Evolutionary conservation across 768 basidiomycete species (phyloP), one percentile per base, ranked within the genome.

Genomic region (Lactifluus echinatus): DNA sequence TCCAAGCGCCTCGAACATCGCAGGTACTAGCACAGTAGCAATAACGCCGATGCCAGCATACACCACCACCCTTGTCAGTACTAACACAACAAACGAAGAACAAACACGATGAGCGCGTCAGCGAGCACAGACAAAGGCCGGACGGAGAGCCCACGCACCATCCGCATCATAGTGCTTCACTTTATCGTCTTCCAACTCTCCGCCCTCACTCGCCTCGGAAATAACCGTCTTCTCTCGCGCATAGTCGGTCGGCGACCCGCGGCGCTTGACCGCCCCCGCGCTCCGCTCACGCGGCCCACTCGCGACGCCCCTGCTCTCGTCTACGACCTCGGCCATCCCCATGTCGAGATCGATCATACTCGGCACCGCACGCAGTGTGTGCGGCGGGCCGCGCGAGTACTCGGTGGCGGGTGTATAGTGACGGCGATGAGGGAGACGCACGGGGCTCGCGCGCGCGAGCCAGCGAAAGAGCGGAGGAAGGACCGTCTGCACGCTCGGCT

Each of bases 351-450:
- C 89, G 59, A 96, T 87, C 50, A 94, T 82, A 68, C 84, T 87
- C 8, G 93, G 93, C 63, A 95, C 83, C 0, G 90, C 78, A 53
- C 80, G 81, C 45, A 93, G 70, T 1, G 70, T 75, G 59, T 84
- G 81, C 33, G 79, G 72, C 0, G 86, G 86, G 1, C 89, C 81
- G 26, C 70, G 76, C 29, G 76, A 78, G 69, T 96, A 96, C 64
- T 93, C 93, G 64, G 92, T 93, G 29, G 93, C 90, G 28, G 92
- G 87, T 5, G 85, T 88, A 69, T 98, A 96, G 72, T 91, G 92
- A 15, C 91, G 78, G 10, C 95, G 79, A 59, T 84, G 82, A 0
- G 94, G 95, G 4, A 97, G 79, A 8, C 74, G 75, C 65, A 90
- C 78, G 37, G 81, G 75, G 11, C 60, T 62, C 5, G 60, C 60